Percentiles rank a stretch among this genome's conserved stretches.
Evolutionary conservation across 352 stramenopile species (phyloP).

Genomic region (Saprolegnia parasitica): DNA sequence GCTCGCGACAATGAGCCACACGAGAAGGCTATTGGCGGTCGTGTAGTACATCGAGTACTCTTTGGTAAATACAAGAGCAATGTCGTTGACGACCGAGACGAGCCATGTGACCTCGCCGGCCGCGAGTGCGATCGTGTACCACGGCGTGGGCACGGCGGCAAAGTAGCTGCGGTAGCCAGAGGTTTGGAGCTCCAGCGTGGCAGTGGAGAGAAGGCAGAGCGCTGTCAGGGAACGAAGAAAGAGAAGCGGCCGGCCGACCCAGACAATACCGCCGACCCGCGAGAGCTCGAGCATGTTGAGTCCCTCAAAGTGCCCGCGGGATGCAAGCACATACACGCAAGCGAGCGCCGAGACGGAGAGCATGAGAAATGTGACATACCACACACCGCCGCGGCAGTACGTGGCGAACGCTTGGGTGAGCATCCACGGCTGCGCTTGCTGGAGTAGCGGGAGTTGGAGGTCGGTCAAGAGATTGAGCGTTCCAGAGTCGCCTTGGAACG

Average conservation of each 20-base stretch:
- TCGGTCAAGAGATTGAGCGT: slow-evolving; percentile 18
- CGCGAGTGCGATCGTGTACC: slow-evolving; percentile 3
- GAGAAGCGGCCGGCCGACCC: slow-evolving; percentile 1
- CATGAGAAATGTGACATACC: background rate
- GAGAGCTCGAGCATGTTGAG: background rate
- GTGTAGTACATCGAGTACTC: background rate
- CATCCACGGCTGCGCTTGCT: background rate
- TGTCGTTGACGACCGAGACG: slow-evolving; percentile 22
- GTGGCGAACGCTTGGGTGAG: background rate
- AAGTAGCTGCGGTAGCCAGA: background rate
- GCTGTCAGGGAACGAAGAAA: background rate
- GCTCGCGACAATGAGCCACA: slow-evolving; percentile 1
- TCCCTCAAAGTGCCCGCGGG: background rate
- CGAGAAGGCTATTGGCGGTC: background rate
- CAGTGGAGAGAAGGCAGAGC: slow-evolving; percentile 2
- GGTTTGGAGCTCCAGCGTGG: slow-evolving; percentile 1
- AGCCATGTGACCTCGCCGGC: slow-evolving; percentile 19
- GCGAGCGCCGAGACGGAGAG: background rate
- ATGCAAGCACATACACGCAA: background rate
- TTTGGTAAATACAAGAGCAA: slow-evolving; percentile 17
- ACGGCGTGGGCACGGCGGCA: background rate
- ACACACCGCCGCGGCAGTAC: background rate
- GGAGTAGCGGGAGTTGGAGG: background rate
- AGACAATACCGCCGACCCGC: background rate
- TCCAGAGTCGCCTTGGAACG: slow-evolving; percentile 16